Evolutionary conservation across 768 basidiomycete species (phyloP).

Genomic region (Harrya chromipes): DNA sequence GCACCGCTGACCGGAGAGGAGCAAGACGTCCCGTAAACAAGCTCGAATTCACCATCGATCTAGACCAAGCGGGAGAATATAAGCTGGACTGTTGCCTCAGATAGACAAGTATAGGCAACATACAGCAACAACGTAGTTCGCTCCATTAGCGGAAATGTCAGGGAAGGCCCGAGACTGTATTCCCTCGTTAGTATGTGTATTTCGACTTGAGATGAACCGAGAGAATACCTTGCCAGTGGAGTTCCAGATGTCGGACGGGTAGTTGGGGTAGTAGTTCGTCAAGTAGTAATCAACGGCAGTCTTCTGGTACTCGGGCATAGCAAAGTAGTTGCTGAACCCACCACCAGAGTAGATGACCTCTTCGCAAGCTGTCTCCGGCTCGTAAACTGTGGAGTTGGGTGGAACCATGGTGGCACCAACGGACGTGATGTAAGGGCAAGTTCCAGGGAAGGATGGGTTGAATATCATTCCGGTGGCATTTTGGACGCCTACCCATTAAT

Average conservation of each 20-base stretch:
- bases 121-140: too few species aligned
- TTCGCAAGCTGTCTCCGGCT: slow-evolving; percentile 30
- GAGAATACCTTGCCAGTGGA: too few species aligned
- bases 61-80: too few species aligned
- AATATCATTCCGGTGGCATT: slow-evolving; percentile 30
- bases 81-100: too few species aligned
- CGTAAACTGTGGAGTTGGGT: slow-evolving; percentile 28
- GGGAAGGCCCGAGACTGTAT: too few species aligned
- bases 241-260: too few species aligned
- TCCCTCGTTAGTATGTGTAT: too few species aligned
- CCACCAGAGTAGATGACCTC: slow-evolving; percentile 29
- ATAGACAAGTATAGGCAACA: too few species aligned
- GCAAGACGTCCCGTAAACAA: slow-evolving; percentile 33
- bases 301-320: slow-evolving; percentile 41
- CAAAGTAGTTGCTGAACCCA: slow-evolving; percentile 42
- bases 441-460: slow-evolving; percentile 42
- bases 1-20: slow-evolving; percentile 31
- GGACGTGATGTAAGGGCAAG: slow-evolving; percentile 44
- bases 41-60: slow-evolving; percentile 34
- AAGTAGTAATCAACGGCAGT: slow-evolving; percentile 31
- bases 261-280: slow-evolving; percentile 6
- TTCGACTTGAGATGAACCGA: too few species aligned
- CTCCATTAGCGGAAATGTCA: too few species aligned
- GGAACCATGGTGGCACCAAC: slow-evolving; percentile 49
- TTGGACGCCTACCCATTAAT: slow-evolving; percentile 24